Conservation (phyloP, 768 basidiomycete genomes). For the Coprinopsis cinerea region DNA sequence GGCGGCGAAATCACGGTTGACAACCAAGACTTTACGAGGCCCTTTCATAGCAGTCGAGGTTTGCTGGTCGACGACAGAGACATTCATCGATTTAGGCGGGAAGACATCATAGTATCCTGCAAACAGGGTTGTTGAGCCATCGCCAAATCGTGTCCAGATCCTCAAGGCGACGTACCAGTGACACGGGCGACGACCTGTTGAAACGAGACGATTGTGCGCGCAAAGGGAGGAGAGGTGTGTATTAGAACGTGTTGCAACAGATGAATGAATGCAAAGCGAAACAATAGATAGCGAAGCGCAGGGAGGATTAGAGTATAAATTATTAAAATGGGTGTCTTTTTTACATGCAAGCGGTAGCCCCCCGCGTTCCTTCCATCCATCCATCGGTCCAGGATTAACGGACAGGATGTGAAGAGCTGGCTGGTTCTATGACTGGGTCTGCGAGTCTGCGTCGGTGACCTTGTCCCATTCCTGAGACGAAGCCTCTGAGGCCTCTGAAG, state of each 20-base stretch:
- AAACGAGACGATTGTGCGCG: slow-evolving; percentile 15
- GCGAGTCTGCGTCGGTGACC: slow-evolving; percentile 68
- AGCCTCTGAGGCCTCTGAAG: slow-evolving; percentile 80
- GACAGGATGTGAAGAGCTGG: background rate
- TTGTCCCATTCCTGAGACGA: slow-evolving; percentile 91
- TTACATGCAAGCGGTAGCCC: background rate
- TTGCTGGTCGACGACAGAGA: slow-evolving; percentile 48
- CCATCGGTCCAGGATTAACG: background rate
- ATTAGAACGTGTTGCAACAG: slow-evolving; percentile 51
- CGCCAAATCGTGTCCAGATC: slow-evolving; percentile 10
- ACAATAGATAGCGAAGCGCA: slow-evolving; percentile 11
- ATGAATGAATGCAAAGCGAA: slow-evolving; percentile 22
- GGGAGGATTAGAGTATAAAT: slow-evolving; percentile 8
- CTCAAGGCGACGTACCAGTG: slow-evolving; percentile 58
- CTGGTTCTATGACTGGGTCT: slow-evolving; percentile 28
- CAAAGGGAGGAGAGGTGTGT: slow-evolving; percentile 38
- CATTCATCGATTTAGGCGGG: slow-evolving; percentile 68
- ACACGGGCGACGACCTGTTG: slow-evolving; percentile 58
- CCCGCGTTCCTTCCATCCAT: background rate
- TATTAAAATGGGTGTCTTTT: background rate
- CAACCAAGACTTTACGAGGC: slow-evolving; percentile 52
- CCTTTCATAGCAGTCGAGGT: slow-evolving; percentile 22
- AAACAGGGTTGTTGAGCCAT: slow-evolving; percentile 7
- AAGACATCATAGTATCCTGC: slow-evolving; percentile 75
- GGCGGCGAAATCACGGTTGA: slow-evolving; percentile 57